Evolutionary conservation across 306 rosid species (phyloP), one percentile per base, ranked within the genome.

Genomic region (Prunus armeniaca): DNA sequence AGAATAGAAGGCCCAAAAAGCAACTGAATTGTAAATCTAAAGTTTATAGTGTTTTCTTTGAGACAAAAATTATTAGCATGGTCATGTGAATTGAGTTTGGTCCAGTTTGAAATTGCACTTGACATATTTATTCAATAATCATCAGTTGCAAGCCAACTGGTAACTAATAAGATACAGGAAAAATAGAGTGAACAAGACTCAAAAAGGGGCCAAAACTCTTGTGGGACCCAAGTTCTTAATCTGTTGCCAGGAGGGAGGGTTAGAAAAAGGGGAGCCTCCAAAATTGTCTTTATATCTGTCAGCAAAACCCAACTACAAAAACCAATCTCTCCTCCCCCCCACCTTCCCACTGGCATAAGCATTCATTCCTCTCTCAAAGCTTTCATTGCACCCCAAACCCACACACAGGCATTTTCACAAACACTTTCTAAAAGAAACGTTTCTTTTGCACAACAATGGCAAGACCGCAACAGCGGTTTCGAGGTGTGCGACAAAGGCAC

Each of bases 401-500:
- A 38, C 41, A 34, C 41, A 57, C 34, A 74, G 81, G 76, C 80
- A 85, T 74, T 79, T 81, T 75, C 87, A 49, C 78, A 70, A 67
- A 73, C 87, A 76, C 82, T 78, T 83, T 71, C 66, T 66, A 9
- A 49, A 83, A 80, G 49, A 62, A 30, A 68, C 71, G 46, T 82
- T 83, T 86, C 65, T 60, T 71, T 69, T 61, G 60, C 81, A 70
- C 80, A 10, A 66, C 78, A 78, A 95, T 95, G 98, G 97, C 93
- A 15, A 90, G 98, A 81, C 89, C 96, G 41, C 97, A 90, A 83
- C 98, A 95, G 79, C 85, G 97, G 60, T 95, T 81, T 68, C 89
- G 98, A 83, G 98, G 98, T 14, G 98, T 95, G 62, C 90, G 97
- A 80, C 98, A 95, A 79, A 87, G 98, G 88, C 98, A 95, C 34